Conservation (phyloP, 78 protist genomes). For the Fonticula alba region DNA sequence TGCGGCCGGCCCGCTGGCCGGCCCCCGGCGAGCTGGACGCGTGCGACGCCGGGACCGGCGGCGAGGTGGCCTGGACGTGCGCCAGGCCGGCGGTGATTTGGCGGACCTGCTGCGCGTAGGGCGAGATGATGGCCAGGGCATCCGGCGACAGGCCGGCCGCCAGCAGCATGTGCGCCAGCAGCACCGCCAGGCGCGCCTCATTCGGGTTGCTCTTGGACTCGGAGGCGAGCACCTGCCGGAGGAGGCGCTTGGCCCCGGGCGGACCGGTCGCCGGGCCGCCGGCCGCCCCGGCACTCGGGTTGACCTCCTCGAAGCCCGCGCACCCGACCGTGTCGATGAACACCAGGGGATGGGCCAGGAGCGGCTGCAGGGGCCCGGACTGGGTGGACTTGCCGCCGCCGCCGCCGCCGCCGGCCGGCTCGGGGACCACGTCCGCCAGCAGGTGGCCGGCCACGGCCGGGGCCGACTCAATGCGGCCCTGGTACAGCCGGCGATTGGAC, state of each 20-base stretch:
- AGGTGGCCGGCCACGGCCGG: constrained; percentile 8
- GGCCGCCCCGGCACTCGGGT: too few relatives aligned
- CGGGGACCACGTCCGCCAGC: constrained; percentile 5
- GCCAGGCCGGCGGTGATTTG: constrained; percentile 2
- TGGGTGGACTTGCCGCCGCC: too few relatives aligned
- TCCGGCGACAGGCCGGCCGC: constrained; percentile 5
- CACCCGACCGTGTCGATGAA: constrained; percentile 14
- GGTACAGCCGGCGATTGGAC: constrained; percentile 26
- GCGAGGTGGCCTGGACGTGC: constrained; percentile 14
- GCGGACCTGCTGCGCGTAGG: constrained; percentile 43
- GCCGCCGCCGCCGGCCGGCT: not conserved
- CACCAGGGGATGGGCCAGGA: not conserved
- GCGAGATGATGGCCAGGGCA: constrained; percentile 34
- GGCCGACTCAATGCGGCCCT: constrained; percentile 17
- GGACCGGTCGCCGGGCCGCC: too few relatives aligned
- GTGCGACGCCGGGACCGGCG: not conserved
- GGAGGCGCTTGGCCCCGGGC: too few relatives aligned
- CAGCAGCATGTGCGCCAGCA: constrained; percentile 10
- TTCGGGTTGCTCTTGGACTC: constrained; percentile 14
- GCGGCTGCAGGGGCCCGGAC: too few relatives aligned
- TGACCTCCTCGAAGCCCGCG: too few relatives aligned
- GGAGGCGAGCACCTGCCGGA: constrained; percentile 4
- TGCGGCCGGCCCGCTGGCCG: not conserved
- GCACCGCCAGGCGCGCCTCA: constrained; percentile 25
- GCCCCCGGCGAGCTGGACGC: too few relatives aligned